Conservation (phyloP, 2,329 filamentous ascomycete genomes). For the Penicillium sclerotigenum region DNA sequence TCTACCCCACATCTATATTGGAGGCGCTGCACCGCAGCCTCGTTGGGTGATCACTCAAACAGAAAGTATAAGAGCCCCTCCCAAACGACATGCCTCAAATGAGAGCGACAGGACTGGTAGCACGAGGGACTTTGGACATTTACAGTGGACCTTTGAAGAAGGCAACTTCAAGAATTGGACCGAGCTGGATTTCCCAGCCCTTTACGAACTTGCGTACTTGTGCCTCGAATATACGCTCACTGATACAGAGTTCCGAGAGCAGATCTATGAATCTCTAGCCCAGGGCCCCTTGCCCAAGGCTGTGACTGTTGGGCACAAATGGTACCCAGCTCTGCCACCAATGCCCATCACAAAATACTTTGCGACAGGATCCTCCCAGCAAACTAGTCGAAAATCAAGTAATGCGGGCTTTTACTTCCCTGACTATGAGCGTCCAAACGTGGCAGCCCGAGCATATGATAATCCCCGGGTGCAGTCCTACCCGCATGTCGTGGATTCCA, state of each 20-base stretch:
- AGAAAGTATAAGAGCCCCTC: not conserved
- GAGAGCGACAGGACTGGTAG: no score
- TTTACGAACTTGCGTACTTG: constrained; percentile 1
- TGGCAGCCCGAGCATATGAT: not conserved
- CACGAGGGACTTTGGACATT: not conserved
- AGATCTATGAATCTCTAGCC: not conserved
- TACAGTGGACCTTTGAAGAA: constrained; percentile 3
- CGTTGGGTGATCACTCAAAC: constrained; percentile 2
- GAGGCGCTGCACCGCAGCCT: constrained; percentile 3
- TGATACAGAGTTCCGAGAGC: not conserved
- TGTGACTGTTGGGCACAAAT: not conserved
- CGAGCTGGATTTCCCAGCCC: not conserved
- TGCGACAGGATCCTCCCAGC: not conserved
- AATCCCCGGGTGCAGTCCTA: not conserved
- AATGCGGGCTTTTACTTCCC: not conserved
- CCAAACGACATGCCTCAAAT: not conserved
- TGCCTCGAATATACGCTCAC: not conserved
- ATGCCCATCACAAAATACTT: not conserved
- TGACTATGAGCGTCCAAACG: not conserved
- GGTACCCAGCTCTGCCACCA: constrained; percentile 2
- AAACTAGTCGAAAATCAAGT: not conserved
- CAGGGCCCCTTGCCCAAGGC: not conserved
- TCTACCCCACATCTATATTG: not conserved
- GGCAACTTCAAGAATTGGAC: not conserved
- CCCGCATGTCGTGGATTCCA: not conserved